Conservation (phyloP, 1,284 basidiomycete species). For the Ustilago cynodontis region DNA sequence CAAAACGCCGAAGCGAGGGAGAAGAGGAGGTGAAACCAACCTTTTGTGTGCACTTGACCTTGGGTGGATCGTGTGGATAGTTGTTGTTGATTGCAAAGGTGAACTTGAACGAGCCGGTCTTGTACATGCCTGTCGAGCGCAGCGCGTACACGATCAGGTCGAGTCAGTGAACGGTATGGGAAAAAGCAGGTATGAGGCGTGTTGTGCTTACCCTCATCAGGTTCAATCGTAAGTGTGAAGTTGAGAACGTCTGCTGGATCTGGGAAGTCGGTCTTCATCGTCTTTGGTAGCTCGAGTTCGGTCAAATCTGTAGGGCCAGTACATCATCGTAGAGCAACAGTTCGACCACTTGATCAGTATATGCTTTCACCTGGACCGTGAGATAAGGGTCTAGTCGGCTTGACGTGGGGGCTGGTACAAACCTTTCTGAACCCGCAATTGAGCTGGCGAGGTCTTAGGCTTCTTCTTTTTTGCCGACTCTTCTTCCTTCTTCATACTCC, state of each 20-base stretch:
- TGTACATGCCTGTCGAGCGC: slow-evolving; percentile 86
- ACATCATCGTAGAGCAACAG: background rate
- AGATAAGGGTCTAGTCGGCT: background rate
- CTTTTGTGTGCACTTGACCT: slow-evolving; percentile 96
- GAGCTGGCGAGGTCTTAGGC: slow-evolving; percentile 91
- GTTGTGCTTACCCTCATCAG: slow-evolving; percentile 84
- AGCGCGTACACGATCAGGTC: too few species aligned
- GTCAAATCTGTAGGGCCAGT: slow-evolving; percentile 80
- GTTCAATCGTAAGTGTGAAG: slow-evolving; percentile 93
- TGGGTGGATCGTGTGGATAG: slow-evolving; percentile 99
- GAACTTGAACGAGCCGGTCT: slow-evolving; percentile 91
- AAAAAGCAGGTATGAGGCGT: background rate
- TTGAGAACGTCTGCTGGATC: slow-evolving; percentile 93
- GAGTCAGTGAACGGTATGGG: background rate
- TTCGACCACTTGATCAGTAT: background rate
- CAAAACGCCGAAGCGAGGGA: too few species aligned
- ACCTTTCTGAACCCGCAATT: slow-evolving; percentile 99
- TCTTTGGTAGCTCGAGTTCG: slow-evolving; percentile 93
- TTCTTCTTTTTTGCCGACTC: slow-evolving; percentile 65
- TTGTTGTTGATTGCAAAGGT: slow-evolving; percentile 95
- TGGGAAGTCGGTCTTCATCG: slow-evolving; percentile 94
- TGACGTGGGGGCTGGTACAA: slow-evolving; percentile 47
- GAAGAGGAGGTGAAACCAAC: slow-evolving; percentile 72
- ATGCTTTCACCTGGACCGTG: background rate
- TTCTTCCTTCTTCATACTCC: slow-evolving; percentile 68